Percentiles rank a stretch among this genome's conserved stretches.
phyloP scores from a whole-genome alignment of 192 early-diverging fungal species.

The Backusella macrospora region DNA sequence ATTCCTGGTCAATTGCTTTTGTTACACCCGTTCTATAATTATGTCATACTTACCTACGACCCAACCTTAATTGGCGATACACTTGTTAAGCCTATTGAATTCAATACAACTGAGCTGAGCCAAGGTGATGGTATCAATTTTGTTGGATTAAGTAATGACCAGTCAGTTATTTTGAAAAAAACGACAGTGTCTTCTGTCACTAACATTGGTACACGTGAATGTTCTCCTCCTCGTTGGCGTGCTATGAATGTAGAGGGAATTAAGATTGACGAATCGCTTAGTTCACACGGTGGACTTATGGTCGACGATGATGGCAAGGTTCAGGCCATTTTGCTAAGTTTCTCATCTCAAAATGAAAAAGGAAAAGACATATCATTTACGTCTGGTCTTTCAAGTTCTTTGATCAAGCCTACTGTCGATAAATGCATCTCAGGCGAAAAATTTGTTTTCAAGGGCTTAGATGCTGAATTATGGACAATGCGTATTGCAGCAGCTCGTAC shows the following conservation, averaged over 20 bases:
- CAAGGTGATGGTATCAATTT: slow-evolving; percentile 68
- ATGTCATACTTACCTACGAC: slow-evolving; percentile 84
- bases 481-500: slow-evolving; percentile 62
- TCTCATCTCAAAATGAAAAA: slow-evolving; percentile 69
- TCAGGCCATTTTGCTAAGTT: slow-evolving; percentile 69
- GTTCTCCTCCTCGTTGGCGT: slow-evolving; percentile 66
- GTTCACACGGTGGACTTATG: slow-evolving; percentile 70
- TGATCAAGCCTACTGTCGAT: slow-evolving; percentile 54
- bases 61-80: slow-evolving; percentile 72
- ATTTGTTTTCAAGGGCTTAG: slow-evolving; percentile 57
- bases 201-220: slow-evolving; percentile 70
- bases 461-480: slow-evolving; percentile 65
- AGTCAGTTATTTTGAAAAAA: slow-evolving; percentile 60
- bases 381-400: slow-evolving; percentile 55
- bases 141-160: slow-evolving; percentile 57
- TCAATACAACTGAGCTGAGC: slow-evolving; percentile 58
- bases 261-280: slow-evolving; percentile 68
- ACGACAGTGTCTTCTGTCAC: slow-evolving; percentile 61
- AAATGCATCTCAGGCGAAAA: slow-evolving; percentile 51
- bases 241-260: slow-evolving; percentile 63
- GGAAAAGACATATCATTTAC: slow-evolving; percentile 67
- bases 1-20: slow-evolving; percentile 84
- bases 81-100: slow-evolving; percentile 62
- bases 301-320: slow-evolving; percentile 59
- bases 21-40: slow-evolving; percentile 89